Evolutionary conservation across 116 monocot genomes (phyloP).

Genomic region (Cymodocea nodosa): DNA sequence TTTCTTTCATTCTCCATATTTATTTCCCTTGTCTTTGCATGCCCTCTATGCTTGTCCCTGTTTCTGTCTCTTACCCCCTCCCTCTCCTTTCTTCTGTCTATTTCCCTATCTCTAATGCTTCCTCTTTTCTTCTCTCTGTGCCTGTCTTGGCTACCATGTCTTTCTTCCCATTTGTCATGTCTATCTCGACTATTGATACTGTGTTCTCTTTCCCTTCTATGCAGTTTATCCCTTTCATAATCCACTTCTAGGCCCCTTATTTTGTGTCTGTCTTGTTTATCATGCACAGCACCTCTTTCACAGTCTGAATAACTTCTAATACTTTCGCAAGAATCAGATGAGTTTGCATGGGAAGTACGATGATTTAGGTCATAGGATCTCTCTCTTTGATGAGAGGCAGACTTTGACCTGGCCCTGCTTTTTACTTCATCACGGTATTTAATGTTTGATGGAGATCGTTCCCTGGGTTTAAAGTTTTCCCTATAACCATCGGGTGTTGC

Average conservation of each 20-base stretch:
- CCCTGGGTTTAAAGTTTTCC: slow-evolving; percentile 4
- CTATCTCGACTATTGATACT: slow-evolving; percentile 26
- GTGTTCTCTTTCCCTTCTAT: slow-evolving; percentile 28
- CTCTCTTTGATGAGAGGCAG: slow-evolving; percentile 17
- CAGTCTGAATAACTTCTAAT: slow-evolving; percentile 22
- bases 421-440: slow-evolving; percentile 7
- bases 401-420: slow-evolving; percentile 21
- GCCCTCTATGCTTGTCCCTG: slow-evolving; percentile 5
- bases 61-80: slow-evolving; percentile 10
- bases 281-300: slow-evolving; percentile 16
- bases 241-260: slow-evolving; percentile 13
- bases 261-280: slow-evolving; percentile 11
- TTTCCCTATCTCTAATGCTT: slow-evolving; percentile 7
- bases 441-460: slow-evolving; percentile 14
- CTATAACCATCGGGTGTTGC: slow-evolving; percentile 8
- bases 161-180: slow-evolving; percentile 21
- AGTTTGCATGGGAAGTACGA: slow-evolving; percentile 3
- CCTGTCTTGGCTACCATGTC: slow-evolving; percentile 3
- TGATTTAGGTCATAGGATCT: slow-evolving; percentile 9
- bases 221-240: slow-evolving; percentile 19
- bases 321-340: slow-evolving; percentile 8
- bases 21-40: slow-evolving; percentile 19
- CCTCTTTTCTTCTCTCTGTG: slow-evolving; percentile 3
- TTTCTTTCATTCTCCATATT: slow-evolving; percentile 30
- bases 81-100: slow-evolving; percentile 1